These are phyloP conservation scores for Tuber indicum DNA, from an alignment of 495 filamentous ascomycete genomes.

Conservation along the genomic window DNA sequence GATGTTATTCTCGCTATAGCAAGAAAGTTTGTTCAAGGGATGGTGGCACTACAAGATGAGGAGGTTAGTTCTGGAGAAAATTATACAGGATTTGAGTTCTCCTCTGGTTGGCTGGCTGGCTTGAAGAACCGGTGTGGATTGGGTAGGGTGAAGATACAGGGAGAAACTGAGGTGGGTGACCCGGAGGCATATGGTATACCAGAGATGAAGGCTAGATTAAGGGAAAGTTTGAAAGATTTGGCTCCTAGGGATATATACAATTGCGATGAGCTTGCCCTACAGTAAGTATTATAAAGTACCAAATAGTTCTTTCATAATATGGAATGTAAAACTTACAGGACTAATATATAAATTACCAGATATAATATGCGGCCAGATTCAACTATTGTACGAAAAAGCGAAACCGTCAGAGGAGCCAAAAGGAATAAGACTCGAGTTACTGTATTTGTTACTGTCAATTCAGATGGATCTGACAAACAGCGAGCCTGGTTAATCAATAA, in stretches of 20 bases:
- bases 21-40: not conserved
- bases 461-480: slow-evolving; percentile 6
- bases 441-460: slow-evolving; percentile 33
- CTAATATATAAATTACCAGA: not conserved
- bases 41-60: not conserved
- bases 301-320: not conserved
- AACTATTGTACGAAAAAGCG: not conserved
- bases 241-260: slow-evolving; percentile 24
- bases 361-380: slow-evolving; percentile 11
- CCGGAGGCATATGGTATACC: not conserved
- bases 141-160: slow-evolving; percentile 6
- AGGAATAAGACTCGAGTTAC: not conserved
- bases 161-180: slow-evolving; percentile 1
- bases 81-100: slow-evolving; percentile 6
- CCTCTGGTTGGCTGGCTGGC: slow-evolving; percentile 28
- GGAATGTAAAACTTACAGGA: not conserved
- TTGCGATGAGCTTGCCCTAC: slow-evolving; percentile 1
- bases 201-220: slow-evolving; percentile 6
- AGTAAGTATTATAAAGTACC: not conserved
- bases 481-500: not conserved
- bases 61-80: not conserved
- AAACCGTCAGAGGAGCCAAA: not conserved
- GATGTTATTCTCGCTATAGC: not conserved
- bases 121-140: slow-evolving; percentile 28
- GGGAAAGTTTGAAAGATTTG: slow-evolving; percentile 25